Evolutionary conservation across 108 stramenopile species (phyloP).

Genomic region (Cyclotella sp.): DNA sequence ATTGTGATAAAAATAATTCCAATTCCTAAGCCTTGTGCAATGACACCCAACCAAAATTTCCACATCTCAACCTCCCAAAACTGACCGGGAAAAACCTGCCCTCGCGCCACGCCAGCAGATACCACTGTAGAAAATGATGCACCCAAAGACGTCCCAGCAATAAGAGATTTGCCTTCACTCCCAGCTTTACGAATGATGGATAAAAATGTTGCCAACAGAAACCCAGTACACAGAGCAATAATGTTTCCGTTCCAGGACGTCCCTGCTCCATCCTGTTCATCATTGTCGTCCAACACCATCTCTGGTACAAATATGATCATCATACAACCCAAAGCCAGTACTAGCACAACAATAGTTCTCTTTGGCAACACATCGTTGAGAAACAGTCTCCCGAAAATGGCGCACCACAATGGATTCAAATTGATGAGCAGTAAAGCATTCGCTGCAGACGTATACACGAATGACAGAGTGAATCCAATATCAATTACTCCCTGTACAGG

Average conservation of each 20-base stretch:
- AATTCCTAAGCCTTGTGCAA: conserved; percentile 5
- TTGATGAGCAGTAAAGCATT: conserved; percentile 14
- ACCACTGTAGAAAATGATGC: neutral
- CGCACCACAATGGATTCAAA: conserved; percentile 21
- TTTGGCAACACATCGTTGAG: conserved; percentile 17
- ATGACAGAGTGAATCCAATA: conserved; percentile 13
- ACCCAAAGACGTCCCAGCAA: conserved; percentile 10
- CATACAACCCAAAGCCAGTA: conserved; percentile 19
- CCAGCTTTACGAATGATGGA: conserved; percentile 10
- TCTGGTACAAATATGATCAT: conserved; percentile 21
- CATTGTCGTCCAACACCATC: neutral
- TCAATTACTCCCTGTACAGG: conserved; percentile 7
- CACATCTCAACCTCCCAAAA: conserved; percentile 7
- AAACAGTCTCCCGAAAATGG: conserved; percentile 8
- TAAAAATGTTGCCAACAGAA: conserved; percentile 7
- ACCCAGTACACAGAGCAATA: conserved; percentile 7
- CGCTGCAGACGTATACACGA: conserved; percentile 24
- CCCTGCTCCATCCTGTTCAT: neutral
- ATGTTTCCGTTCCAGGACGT: conserved; percentile 4
- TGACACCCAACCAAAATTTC: conserved; percentile 5
- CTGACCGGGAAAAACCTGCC: conserved; percentile 3
- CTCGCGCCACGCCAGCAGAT: neutral
- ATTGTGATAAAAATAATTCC: conserved; percentile 2
- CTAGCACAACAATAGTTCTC: neutral
- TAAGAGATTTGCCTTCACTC: neutral